Evolutionary conservation across 768 basidiomycete genomes (phyloP), one percentile per base, ranked within the genome.

Genomic region (Dacryopinax primogenitus): DNA sequence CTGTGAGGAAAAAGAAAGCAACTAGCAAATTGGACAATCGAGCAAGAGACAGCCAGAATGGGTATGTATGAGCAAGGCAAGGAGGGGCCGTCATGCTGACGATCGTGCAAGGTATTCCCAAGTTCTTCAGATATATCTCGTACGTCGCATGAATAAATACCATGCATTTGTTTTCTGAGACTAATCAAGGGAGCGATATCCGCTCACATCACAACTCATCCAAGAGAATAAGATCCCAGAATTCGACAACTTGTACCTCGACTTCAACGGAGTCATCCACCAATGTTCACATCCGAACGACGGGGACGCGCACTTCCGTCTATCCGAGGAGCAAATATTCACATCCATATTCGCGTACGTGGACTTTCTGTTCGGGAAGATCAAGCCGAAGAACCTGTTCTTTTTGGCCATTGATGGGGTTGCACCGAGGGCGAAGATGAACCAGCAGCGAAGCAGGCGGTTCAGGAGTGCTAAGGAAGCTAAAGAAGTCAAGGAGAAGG

Each of bases 361-460:
- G 66, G 93, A 97, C 78, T 89, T 92, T 72, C 81, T 99, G 6
- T 99, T 99, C 76, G 84, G 86, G 33, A 97, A 94, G 78, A 97
- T 99, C 68, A 97, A 94, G 74, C 96, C 96, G 0, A 88, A 91
- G 80, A 96, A 97, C 73, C 78, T 96, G 13, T 97, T 98, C 76
- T 98, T 96, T 76, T 95, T 99, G 89, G 96, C 95, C 28, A 87
- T 99, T 51, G 96, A 98, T 73, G 95, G 95, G 61, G 94, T 97
- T 15, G 95, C 95, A 0, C 95, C 95, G 2, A 80, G 95, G 51
- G 95, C 95, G 34, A 98, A 99, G 82, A 96, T 97, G 95, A 99
- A 99, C 73, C 95, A 98, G 76, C 95, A 98, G 73, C 86, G 95
- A 21, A 87, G 88, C 73, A 81, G 95, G 37, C 85, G 94, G 51